phyloP scores from a whole-genome alignment of 2,329 filamentous ascomycete species.

The Aspergillus sp. region DNA sequence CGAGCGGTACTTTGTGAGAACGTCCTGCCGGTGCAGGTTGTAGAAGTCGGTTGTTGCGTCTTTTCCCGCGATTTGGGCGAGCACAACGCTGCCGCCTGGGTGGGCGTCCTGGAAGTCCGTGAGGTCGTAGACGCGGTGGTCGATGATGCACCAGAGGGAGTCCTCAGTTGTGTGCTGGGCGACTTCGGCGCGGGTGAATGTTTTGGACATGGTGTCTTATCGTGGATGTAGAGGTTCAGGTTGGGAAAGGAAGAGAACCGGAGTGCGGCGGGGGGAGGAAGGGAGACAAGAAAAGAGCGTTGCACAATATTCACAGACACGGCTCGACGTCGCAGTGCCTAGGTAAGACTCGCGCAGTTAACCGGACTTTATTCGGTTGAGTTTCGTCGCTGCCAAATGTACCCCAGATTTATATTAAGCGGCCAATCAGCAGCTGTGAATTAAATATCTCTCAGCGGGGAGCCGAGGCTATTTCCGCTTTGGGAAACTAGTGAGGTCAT shows the following conservation, averaged over 20 bases:
- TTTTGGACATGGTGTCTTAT: constrained; percentile 21
- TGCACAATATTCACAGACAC: no score
- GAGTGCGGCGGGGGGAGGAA: not conserved
- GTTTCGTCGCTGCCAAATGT: no score
- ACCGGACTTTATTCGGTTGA: no score
- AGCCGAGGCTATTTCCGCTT: constrained; percentile 17
- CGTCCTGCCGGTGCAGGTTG: constrained; percentile 88
- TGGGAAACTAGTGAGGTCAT: constrained; percentile 3
- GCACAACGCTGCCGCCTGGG: constrained; percentile 76
- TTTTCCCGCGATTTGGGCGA: constrained; percentile 75
- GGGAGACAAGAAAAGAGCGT: no score
- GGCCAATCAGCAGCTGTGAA: constrained; percentile 13
- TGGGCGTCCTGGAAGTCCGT: constrained; percentile 83
- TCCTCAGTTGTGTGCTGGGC: constrained; percentile 74
- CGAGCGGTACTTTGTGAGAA: constrained; percentile 74
- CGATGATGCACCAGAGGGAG: constrained; percentile 79
- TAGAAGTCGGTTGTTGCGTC: constrained; percentile 85
- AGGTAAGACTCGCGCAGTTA: no score
- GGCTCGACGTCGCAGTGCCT: no score
- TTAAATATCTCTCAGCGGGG: constrained; percentile 9
- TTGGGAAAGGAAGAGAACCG: not conserved
- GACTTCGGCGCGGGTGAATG: constrained; percentile 58
- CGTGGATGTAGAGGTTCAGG: no score
- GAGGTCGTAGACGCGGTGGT: constrained; percentile 83
- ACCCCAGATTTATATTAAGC: not conserved